phyloP scores from a whole-genome alignment of 2,329 filamentous ascomycete genomes.

The Lachnellula subtilissima region DNA sequence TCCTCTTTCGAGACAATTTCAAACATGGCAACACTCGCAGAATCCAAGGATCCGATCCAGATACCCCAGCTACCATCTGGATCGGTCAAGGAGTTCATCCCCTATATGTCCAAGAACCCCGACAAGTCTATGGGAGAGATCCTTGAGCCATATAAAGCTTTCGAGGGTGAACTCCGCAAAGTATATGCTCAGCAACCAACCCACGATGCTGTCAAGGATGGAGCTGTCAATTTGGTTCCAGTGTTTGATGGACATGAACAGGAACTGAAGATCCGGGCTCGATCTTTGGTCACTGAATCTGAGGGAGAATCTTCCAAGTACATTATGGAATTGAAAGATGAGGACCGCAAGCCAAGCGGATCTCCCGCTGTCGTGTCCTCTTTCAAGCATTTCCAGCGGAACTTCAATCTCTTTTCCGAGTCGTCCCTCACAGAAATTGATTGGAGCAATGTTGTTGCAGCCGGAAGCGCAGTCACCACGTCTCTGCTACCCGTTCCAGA shows the following conservation, averaged over 20 bases:
- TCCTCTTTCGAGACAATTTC: background rate
- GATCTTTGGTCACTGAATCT: conserved; percentile 53
- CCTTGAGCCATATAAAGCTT: conserved; percentile 61
- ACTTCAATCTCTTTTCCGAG: conserved; percentile 80
- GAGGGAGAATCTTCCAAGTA: conserved; percentile 58
- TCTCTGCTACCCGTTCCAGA: conserved; percentile 67
- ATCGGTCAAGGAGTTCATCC: conserved; percentile 28
- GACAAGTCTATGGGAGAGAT: conserved; percentile 52
- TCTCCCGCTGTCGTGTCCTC: conserved; percentile 63
- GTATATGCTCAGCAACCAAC: conserved; percentile 64
- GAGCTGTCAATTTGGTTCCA: conserved; percentile 59
- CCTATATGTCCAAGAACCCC: conserved; percentile 51
- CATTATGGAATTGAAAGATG: conserved; percentile 61
- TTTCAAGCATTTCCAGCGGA: conserved; percentile 67
- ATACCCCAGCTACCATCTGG: conserved; percentile 23
- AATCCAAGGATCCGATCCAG: conserved; percentile 11
- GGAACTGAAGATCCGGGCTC: conserved; percentile 57
- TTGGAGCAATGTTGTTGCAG: conserved; percentile 78
- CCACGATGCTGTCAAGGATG: conserved; percentile 52
- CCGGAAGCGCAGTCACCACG: conserved; percentile 77
- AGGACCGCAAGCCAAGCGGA: conserved; percentile 57
- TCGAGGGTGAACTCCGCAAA: conserved; percentile 61
- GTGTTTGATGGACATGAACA: conserved; percentile 56
- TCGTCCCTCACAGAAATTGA: conserved; percentile 69
- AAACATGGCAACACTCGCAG: conserved; percentile 4